Evolutionary conservation across 2,329 filamentous ascomycete genomes (phyloP), one percentile per base, ranked within the genome.

Genomic region (Knoxdaviesia proteae): DNA sequence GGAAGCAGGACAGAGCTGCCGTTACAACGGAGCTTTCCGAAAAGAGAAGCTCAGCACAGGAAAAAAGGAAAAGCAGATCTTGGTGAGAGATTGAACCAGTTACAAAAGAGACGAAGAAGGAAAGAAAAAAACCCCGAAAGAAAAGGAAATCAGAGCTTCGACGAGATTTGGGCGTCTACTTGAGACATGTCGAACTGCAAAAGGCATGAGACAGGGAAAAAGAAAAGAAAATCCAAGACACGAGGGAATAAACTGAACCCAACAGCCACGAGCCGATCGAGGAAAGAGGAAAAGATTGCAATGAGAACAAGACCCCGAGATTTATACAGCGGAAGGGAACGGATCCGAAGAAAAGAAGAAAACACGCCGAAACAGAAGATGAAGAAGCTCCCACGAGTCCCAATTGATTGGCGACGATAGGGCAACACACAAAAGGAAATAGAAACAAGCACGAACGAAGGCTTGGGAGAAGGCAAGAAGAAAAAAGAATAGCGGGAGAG

Each of bases 401-500:
- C 20, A 20, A 20, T 20, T 20, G 20, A 20, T 3, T 3, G 20
- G 20, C 20, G 20, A 20, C 20, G 20, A 20, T 20, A 20, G 3
- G 20, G 20, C 20, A 20, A 20, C 20, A 20, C 20, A 20, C 20
- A 20, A 20, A 20, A 20, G 20, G 20, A 20, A 20, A 20, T 20
- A 20, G 3, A 20, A 20, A 3, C 20, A 20, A 20, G 20, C 20
- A 20, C 20, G 20, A 20, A 20, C 20, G 20, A 20, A 20, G 20
- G 20, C 20, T 20, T 20, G 20, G 20, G 20, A 20, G 20, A 20
- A 20, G 20, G 20, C 33, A 38, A 48, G 40, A 41, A 42, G 42
- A 41, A 44, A 6, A 42, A 40, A 40, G 37, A 40, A 38, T 41
- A 39, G 38, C 20, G 39, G 39, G 40, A 41, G 31, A 44, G 39